phyloP scores from a whole-genome alignment of 1,284 basidiomycete species.

The Coriolopsis trogii region DNA sequence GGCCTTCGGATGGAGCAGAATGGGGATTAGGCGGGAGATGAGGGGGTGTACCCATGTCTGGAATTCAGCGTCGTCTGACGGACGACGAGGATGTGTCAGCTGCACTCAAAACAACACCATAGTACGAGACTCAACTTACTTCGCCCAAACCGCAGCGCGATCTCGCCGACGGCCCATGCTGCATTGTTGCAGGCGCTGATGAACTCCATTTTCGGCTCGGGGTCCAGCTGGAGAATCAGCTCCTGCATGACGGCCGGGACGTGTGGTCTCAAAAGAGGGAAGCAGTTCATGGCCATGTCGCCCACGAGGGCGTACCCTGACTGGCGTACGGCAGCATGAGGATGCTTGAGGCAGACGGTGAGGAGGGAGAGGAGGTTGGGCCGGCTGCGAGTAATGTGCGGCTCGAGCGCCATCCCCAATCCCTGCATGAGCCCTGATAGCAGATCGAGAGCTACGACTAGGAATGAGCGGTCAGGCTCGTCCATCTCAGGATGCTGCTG shows the following conservation, averaged over 20 bases:
- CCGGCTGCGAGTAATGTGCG: slow-evolving; percentile 66
- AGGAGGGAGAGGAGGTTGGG: slow-evolving; percentile 83
- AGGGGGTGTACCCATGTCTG: slow-evolving; percentile 88
- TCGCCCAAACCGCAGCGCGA: slow-evolving; percentile 85
- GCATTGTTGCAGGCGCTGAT: slow-evolving; percentile 99
- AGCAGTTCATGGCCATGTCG: slow-evolving; percentile 97
- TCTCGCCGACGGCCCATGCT: slow-evolving; percentile 99
- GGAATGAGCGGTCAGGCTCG: slow-evolving; percentile 93
- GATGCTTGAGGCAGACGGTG: slow-evolving; percentile 89
- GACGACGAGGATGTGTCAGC: slow-evolving; percentile 10
- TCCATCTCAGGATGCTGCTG: slow-evolving; percentile 88
- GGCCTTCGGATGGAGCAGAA: slow-evolving; percentile 89
- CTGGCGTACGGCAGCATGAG: slow-evolving; percentile 93
- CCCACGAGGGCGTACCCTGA: slow-evolving; percentile 97
- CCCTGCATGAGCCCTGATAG: slow-evolving; percentile 96
- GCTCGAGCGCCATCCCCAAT: slow-evolving; percentile 77
- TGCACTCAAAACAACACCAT: slow-evolving; percentile 2
- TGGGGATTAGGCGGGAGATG: slow-evolving; percentile 89
- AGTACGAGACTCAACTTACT: slow-evolving; percentile 46
- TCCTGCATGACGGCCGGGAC: slow-evolving; percentile 90
- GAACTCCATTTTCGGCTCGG: slow-evolving; percentile 89
- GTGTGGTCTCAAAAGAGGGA: slow-evolving; percentile 81
- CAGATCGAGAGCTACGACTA: slow-evolving; percentile 96
- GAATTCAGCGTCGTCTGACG: slow-evolving; percentile 77
- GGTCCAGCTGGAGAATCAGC: slow-evolving; percentile 88